Base-by-base conservation (phyloP, 805 yeast species). In the Myxozyma lipomycoides region DNA sequence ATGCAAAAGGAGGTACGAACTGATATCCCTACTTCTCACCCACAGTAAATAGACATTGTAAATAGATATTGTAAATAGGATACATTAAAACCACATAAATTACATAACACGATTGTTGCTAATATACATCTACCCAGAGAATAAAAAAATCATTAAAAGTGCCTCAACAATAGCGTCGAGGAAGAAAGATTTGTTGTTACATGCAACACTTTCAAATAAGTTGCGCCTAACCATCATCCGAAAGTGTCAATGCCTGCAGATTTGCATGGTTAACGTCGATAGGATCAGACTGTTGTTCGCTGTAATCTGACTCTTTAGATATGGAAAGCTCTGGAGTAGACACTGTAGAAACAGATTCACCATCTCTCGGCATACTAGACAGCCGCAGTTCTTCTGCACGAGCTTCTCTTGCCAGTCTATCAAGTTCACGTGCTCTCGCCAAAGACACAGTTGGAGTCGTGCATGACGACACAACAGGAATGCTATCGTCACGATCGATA, bases 361-460 rank as follows among this genome's bases (percentile, higher is more conserved):
- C 46, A 42, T 26, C 46, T 24, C 45, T 18, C 22, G 40, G 12
- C 32, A 28, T 28, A 12, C 34, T 30, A 5, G 32, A 38, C 55
- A 49, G 39, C 28, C 50, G 40, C 10, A 49, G 45, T 24, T 49
- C 58, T 35, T 45, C 48, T 12, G 52, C 61, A 17, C 51, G 40
- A 18, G 58, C 52, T 40, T 46, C 52, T 54, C 39, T 40, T n/a
- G 49, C 54, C 4, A 39, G 43, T 15, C 45, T 25, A 19, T 46
- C 45, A 45, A 93, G 68, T 62, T 83, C 95, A 68, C 88, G 95
- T 0, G 98, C 98, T 61, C 81, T 82, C 43, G 81, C 79, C 56
- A 93, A 72, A 9, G 95, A 82, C 6, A 93, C 89, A 0, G 98
- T 91, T n/a, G 98, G 98, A 0, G 97, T 88, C 10, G 85, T 83